These are phyloP conservation scores for Populus nigra DNA, from an alignment of 345 rosid genomes.

Conservation along the genomic window DNA sequence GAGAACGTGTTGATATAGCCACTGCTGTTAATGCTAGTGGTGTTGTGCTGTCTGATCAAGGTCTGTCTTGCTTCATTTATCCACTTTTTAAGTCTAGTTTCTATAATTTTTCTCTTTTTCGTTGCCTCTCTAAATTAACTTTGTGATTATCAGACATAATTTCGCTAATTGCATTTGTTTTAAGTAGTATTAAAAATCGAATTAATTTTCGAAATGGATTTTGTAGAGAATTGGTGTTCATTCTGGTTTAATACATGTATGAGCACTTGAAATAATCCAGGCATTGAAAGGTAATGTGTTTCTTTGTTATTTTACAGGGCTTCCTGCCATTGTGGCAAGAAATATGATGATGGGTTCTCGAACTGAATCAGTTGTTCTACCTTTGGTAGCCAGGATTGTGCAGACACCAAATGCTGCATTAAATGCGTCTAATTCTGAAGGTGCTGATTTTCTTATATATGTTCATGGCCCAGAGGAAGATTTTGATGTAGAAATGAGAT, in stretches of 20 bases:
- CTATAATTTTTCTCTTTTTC: neutral
- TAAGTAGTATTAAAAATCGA: neutral
- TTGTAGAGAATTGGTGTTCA: neutral
- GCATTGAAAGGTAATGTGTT: neutral
- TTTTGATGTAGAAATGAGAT: slow-evolving; percentile 32
- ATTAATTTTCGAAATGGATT: neutral
- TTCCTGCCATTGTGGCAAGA: slow-evolving; percentile 89
- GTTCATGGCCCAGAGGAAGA: slow-evolving; percentile 33
- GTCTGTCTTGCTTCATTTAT: slow-evolving; percentile 23
- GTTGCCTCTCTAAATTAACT: neutral
- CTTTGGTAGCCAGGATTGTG: slow-evolving; percentile 81
- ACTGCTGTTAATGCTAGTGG: slow-evolving; percentile 86
- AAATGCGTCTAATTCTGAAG: slow-evolving; percentile 76
- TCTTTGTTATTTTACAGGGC: slow-evolving; percentile 45
- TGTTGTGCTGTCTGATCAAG: slow-evolving; percentile 89
- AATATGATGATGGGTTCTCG: slow-evolving; percentile 72
- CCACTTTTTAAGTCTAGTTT: neutral
- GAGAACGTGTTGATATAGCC: slow-evolving; percentile 86
- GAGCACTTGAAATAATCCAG: neutral
- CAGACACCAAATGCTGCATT: slow-evolving; percentile 57
- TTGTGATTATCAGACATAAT: neutral
- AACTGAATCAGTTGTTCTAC: slow-evolving; percentile 67
- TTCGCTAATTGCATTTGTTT: neutral
- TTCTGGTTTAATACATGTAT: neutral
- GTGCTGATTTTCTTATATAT: slow-evolving; percentile 88